Evolutionary conservation across 257 asterid genomes (phyloP).

Genomic region (Paulownia fortunei): DNA sequence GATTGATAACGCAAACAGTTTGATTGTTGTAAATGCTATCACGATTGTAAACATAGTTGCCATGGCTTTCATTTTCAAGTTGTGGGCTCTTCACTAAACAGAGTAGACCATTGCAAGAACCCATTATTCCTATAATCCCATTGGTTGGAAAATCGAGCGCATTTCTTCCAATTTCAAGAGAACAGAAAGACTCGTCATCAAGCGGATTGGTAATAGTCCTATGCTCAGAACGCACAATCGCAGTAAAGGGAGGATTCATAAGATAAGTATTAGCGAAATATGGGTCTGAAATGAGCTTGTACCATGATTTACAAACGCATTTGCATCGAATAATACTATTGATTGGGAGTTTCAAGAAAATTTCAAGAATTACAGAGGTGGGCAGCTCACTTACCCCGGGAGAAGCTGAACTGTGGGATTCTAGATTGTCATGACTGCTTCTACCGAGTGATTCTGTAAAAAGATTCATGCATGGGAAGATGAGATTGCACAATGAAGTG

Average conservation of each 20-base stretch:
- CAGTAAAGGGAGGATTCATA: not conserved
- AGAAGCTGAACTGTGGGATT: slow-evolving; percentile 1
- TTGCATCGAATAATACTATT: slow-evolving; percentile 7
- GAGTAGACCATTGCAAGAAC: slow-evolving; percentile 30
- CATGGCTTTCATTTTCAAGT: not conserved
- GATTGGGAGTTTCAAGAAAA: slow-evolving; percentile 27
- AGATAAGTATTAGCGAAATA: slow-evolving; percentile 2
- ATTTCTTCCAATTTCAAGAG: slow-evolving; percentile 18
- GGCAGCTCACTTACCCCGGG: slow-evolving; percentile 3
- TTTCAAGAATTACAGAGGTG: slow-evolving; percentile 11
- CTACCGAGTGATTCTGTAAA: not conserved
- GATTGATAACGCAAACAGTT: slow-evolving; percentile 25
- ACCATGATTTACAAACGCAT: slow-evolving; percentile 30
- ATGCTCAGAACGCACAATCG: not conserved
- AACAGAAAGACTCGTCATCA: not conserved
- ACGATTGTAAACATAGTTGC: not conserved
- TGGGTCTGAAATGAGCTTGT: slow-evolving; percentile 12
- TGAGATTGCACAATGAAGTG: slow-evolving; percentile 6
- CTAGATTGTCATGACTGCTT: too few relatives aligned
- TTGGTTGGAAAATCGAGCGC: not conserved
- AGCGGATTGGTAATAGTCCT: not conserved
- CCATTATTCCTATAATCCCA: not conserved
- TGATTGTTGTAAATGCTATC: slow-evolving; percentile 7
- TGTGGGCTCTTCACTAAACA: slow-evolving; percentile 18
- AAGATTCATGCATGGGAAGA: not conserved